Evolutionary conservation across 2,329 filamentous ascomycete genomes (phyloP).

Genomic region (Reticulascus tulasneorum): DNA sequence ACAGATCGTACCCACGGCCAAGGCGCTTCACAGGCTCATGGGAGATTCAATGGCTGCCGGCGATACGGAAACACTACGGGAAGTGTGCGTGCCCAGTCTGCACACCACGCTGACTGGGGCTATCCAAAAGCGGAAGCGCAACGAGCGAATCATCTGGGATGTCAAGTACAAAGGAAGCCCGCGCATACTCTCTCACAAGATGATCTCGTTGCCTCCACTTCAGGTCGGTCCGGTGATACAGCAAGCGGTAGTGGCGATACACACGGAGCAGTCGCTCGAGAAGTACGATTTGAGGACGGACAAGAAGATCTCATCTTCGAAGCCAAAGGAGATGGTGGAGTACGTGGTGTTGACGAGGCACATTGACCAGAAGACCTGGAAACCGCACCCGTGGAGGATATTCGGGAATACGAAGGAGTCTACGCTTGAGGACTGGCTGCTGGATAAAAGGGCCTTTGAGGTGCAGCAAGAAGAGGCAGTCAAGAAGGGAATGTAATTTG

Average conservation of each 20-base stretch:
- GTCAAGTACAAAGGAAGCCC: constrained; percentile 47
- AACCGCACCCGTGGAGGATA: constrained; percentile 54
- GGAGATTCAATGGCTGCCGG: constrained; percentile 58
- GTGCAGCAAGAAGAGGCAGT: constrained; percentile 1
- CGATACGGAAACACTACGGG: constrained; percentile 45
- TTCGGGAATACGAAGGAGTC: constrained; percentile 61
- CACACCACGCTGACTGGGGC: constrained; percentile 46
- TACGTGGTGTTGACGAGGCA: constrained; percentile 58
- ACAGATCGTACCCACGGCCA: constrained; percentile 47
- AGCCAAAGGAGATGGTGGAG: constrained; percentile 46
- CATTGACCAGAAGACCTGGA: constrained; percentile 41
- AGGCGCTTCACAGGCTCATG: constrained; percentile 57
- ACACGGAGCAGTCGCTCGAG: constrained; percentile 50
- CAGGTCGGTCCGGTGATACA: constrained; percentile 37
- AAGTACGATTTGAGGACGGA: constrained; percentile 34
- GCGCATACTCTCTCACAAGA: constrained; percentile 51
- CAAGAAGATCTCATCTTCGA: constrained; percentile 32
- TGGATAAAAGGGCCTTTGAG: constrained; percentile 14
- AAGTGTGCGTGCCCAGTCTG: constrained; percentile 52
- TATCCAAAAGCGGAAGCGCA: constrained; percentile 46
- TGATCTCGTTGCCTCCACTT: constrained; percentile 39
- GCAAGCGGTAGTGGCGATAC: constrained; percentile 59
- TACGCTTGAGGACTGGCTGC: constrained; percentile 36
- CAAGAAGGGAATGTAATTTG: constrained; percentile 1
- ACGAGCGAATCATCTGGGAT: constrained; percentile 48